Base-by-base conservation (phyloP, 768 basidiomycete genomes). In the Thelephora ganbajun region DNA sequence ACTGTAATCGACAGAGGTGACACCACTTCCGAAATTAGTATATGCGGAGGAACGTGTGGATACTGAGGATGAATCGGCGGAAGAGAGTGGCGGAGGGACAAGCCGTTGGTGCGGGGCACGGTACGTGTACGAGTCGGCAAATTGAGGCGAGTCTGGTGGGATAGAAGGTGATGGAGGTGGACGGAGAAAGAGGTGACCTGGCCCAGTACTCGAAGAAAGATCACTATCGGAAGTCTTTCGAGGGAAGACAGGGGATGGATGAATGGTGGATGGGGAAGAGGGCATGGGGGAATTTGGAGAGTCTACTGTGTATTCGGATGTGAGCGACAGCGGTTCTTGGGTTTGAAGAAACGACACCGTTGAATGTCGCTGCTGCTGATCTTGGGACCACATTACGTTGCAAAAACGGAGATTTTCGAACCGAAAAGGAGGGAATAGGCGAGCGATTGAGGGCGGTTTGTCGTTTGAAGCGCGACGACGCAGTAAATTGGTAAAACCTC, bases 11-110 rank as follows among this genome's bases (percentile, higher is more conserved):
- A 69, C 69, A 36, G 77, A 75, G 20, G 71, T 66, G 39, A 75
- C 60, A 16, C 73, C 70, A 61, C 80, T 81, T 47, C 79, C 80
- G 16, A 77, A 76, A 62, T 73, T 80, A 19, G 83, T 82, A 58
- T 86, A 86, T 4, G 84, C 83, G 3, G 83, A 83, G 6, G 85
- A 86, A 44, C 84, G 73, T 6, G 81, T 76, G 4, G 83, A 85
- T 1, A 73, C 70, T 30, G 80, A 77, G 20, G 82, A 80, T 0
- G 87, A 83, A 41, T 76, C 76, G 36, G 74, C 73, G 3, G 82
- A 82, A 2, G 83, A 85, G 47, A 84, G 76, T 13, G 79, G 69
- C 3, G 80, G 80, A 11, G 72, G 65, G 4, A 59, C 64, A n/a
- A 70, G 66, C 47, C 68, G 67, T 54, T 63, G 65, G 45, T 69